Base-by-base conservation (phyloP, 371 early-diverging fungal genomes). In the Circinella umbellata region DNA sequence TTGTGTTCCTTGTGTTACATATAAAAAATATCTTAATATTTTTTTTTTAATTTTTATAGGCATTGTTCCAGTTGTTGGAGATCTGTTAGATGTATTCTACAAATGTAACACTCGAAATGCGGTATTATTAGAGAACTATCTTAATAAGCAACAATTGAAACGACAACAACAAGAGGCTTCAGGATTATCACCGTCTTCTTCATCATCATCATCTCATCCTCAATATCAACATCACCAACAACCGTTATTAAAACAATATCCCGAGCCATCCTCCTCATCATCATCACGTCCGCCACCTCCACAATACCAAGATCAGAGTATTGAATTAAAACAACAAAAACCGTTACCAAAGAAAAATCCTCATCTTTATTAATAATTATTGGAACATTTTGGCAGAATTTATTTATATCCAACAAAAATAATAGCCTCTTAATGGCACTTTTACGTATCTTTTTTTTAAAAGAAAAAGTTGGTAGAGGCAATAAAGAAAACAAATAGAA, bases 21-120 rank as follows among this genome's bases (percentile, higher is more conserved):
- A 13, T 13, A 51, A 51, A 51, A 51, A 0, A 51, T 51, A 13
- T 38, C 17, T 9, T 72, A 83, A 81, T 60, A 27, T 27, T 27
- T 27, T 27, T 27, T 27, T 27, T 27, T 27, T 27, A 27, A 27
- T 27, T 27, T 27, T 27, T 1, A 27, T 86, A 47, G 86, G 86
- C 0, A 42, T 86, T 39, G 73, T 86, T 4, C 86, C 86, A 46
- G 13, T 84, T 10, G 42, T 79, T 10, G 86, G 86, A 42, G 86
- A 86, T 67, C 42, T 86, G 7, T 34, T 80, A 62, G 86, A 86
- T 66, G 76, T 80, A 48, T 67, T 83, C 65, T 84, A 77, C 65
- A 86, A 84, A 70, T 80, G 82, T 63, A 86, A 86, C 66, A 82
- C 81, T 4, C 75, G 79, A 39, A 86, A 86, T 71, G 79, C 84